A percentile compares a stretch with the other conserved stretches of the same genome.
These are phyloP conservation scores for Pichia heedii DNA, from an alignment of 805 yeast genomes.

Conservation along the genomic window DNA sequence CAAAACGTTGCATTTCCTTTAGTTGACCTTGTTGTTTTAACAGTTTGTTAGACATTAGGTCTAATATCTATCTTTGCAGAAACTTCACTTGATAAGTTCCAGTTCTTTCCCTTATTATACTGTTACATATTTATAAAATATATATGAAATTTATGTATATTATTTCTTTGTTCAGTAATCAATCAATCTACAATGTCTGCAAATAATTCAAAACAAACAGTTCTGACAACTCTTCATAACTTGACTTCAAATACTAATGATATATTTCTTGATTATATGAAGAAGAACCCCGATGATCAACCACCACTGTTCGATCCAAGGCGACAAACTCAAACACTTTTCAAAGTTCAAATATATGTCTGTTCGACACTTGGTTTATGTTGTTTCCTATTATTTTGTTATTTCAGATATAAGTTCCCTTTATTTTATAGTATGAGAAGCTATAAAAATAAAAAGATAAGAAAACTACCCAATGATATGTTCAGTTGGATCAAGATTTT, in stretches of 20 bases:
- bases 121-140: no score
- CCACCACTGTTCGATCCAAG: constrained; percentile 36
- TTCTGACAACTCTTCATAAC: background rate
- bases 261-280: background rate
- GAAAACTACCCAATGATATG: constrained; percentile 37
- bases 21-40: no score
- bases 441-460: constrained; percentile 35
- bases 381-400: constrained; percentile 41
- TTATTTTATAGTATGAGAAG: constrained; percentile 49
- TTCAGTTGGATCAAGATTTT: constrained; percentile 48
- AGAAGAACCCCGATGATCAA: constrained; percentile 15
- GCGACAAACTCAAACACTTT: constrained; percentile 42
- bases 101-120: no score
- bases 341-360: constrained; percentile 43
- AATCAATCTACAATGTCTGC: background rate
- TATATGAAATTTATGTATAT: no score
- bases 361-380: constrained; percentile 39
- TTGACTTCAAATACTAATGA: background rate
- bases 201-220: background rate
- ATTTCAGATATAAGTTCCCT: constrained; percentile 45
- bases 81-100: no score
- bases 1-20: no score
- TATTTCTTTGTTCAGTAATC: no score
- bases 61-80: no score
- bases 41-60: no score